A percentile compares a stretch with the other conserved stretches of the same genome.
These are phyloP conservation scores for Geotrichum reessii DNA, from an alignment of 1,139 yeast genomes.

Conservation along the genomic window DNA sequence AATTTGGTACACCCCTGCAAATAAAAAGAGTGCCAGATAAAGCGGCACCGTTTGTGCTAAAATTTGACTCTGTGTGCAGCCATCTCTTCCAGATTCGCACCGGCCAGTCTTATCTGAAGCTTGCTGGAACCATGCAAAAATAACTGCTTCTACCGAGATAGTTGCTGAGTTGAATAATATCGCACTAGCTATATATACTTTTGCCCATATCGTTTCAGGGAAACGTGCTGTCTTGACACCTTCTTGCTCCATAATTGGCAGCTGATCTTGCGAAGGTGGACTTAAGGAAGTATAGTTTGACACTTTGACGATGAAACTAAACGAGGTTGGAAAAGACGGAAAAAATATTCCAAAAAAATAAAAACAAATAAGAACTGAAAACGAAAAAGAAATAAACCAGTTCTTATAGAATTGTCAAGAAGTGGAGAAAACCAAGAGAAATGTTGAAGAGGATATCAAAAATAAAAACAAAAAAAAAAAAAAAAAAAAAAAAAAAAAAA, in stretches of 20 bases:
- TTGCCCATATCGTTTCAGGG: conserved; percentile 11
- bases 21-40: conserved; percentile 42
- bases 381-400: not conserved
- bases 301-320: not conserved
- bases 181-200: not conserved
- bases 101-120: conserved; percentile 26
- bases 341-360: not conserved
- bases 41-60: conserved; percentile 32
- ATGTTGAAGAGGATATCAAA: not conserved
- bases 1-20: conserved; percentile 43
- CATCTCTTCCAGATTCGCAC: conserved; percentile 22
- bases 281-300: not conserved
- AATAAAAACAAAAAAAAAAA: not conserved
- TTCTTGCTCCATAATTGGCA: conserved; percentile 7
- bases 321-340: not conserved
- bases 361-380: not conserved
- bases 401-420: not conserved
- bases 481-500: too few relatives aligned
- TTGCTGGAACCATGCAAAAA: conserved; percentile 22
- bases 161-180: conserved; percentile 8
- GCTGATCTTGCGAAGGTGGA: not conserved
- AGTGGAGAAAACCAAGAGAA: not conserved
- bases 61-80: conserved; percentile 1
- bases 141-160: conserved; percentile 12
- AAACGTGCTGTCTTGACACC: not conserved